Evolutionary conservation across 2,329 filamentous ascomycete species (phyloP).

Genomic region (Alternaria solani): DNA sequence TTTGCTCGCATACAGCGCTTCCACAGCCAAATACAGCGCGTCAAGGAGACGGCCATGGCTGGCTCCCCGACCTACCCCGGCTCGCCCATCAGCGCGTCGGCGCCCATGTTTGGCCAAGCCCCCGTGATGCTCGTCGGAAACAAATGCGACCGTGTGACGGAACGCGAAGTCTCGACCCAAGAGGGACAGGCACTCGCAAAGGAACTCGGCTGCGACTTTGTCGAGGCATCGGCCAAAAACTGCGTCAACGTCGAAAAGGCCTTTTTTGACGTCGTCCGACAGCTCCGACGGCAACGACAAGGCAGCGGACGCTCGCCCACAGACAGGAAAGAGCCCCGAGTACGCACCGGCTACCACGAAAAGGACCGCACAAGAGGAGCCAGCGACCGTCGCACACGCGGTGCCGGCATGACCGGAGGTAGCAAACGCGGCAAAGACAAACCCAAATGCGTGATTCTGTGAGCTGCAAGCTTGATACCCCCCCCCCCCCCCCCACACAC

Average conservation of each 20-base stretch:
- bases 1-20: conserved; percentile 95
- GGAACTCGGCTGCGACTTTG: conserved; percentile 93
- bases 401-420: conserved; percentile 20
- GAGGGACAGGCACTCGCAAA: conserved; percentile 92
- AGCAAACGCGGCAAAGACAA: conserved; percentile 35
- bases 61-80: conserved; percentile 80
- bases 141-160: conserved; percentile 95
- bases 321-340: conserved; percentile 26
- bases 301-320: conserved; percentile 29
- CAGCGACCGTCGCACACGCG: conserved; percentile 22
- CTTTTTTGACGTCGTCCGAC: conserved; percentile 95
- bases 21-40: conserved; percentile 94
- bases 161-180: conserved; percentile 95
- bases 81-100: conserved; percentile 69
- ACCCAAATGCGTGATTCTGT: conserved; percentile 49
- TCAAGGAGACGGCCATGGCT: conserved; percentile 84
- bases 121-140: conserved; percentile 99
- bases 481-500: too few species aligned
- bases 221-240: conserved; percentile 96
- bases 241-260: conserved; percentile 98
- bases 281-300: conserved; percentile 81
- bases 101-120: conserved; percentile 67
- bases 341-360: conserved; percentile 22
- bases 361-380: conserved; percentile 29
- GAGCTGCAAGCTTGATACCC: conserved; percentile 15